Evolutionary conservation across 2,329 filamentous ascomycete genomes (phyloP).

Genomic region (Metarhizium sp.): DNA sequence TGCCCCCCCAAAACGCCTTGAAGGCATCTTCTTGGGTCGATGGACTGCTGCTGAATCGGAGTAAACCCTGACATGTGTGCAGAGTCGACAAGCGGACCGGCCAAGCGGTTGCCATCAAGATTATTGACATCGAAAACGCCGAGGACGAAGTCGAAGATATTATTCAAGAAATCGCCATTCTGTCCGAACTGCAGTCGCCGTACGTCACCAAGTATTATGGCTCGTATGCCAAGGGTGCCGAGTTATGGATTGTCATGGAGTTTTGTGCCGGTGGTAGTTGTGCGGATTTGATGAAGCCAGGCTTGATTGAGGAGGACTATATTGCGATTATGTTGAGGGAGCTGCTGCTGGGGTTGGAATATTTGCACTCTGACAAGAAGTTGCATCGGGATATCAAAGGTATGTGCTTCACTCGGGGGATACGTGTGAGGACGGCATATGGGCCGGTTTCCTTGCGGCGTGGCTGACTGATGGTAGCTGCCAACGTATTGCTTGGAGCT

Average conservation of each 20-base stretch:
- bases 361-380: conserved; percentile 92
- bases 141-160: conserved; percentile 99
- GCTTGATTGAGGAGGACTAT: conserved; percentile 84
- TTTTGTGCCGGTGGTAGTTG: conserved; percentile 96
- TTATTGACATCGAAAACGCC: conserved; percentile 97
- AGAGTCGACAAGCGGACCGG: conserved; percentile 90
- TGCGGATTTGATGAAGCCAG: conserved; percentile 90
- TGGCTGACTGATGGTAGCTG: conserved; percentile 45
- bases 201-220: conserved; percentile 98
- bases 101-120: conserved; percentile 91
- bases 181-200: conserved; percentile 90
- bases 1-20: neutral
- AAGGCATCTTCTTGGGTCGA: too few relatives aligned
- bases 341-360: conserved; percentile 80
- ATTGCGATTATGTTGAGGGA: conserved; percentile 93
- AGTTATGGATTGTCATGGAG: conserved; percentile 99
- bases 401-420: conserved; percentile 25
- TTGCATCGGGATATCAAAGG: conserved; percentile 94
- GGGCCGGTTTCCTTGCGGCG: neutral
- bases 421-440: neutral
- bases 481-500: conserved; percentile 80
- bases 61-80: neutral
- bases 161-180: conserved; percentile 95
- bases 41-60: neutral
- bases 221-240: conserved; percentile 89